Percentiles rank a stretch among this genome's conserved stretches.
phyloP scores from a whole-genome alignment of 164 flowering plant species.

The Liriodendron chinense region DNA sequence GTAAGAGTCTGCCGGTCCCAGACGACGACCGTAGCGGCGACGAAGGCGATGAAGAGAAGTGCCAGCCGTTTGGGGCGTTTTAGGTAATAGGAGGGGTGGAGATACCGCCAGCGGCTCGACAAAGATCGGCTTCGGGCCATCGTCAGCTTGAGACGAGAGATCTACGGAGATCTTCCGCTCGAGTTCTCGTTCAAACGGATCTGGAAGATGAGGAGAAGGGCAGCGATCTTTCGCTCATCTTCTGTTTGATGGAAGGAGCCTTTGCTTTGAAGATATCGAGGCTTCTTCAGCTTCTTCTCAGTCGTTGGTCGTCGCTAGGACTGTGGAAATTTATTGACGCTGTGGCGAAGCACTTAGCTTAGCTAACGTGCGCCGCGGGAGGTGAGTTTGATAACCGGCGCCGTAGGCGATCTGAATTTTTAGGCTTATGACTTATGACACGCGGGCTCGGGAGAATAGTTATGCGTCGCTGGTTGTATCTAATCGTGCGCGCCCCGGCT shows the following conservation, averaged over 20 bases:
- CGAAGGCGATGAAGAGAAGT: conserved; percentile 64
- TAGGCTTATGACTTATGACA: too few species aligned
- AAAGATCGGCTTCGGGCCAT: conserved; percentile 61
- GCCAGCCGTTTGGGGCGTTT: conserved; percentile 82
- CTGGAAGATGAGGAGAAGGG: background rate
- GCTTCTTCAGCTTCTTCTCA: background rate
- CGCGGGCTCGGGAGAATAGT: too few species aligned
- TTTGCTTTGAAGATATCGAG: background rate
- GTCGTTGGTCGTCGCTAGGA: background rate
- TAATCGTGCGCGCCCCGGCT: too few species aligned
- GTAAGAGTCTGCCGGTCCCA: conserved; percentile 92
- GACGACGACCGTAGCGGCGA: conserved; percentile 43
- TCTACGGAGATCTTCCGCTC: background rate
- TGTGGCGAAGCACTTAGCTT: too few species aligned
- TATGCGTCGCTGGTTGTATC: too few species aligned
- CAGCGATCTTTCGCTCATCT: background rate
- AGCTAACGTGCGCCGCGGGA: too few species aligned
- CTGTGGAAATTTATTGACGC: background rate
- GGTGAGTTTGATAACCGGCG: too few species aligned
- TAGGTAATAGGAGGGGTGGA: conserved; percentile 69
- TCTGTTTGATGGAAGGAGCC: background rate
- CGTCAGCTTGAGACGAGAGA: background rate
- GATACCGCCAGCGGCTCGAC: conserved; percentile 48
- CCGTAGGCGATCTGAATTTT: too few species aligned
- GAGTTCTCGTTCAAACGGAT: background rate